phyloP scores from a whole-genome alignment of 2,329 filamentous ascomycete species.

The Didymella keratinophila region DNA sequence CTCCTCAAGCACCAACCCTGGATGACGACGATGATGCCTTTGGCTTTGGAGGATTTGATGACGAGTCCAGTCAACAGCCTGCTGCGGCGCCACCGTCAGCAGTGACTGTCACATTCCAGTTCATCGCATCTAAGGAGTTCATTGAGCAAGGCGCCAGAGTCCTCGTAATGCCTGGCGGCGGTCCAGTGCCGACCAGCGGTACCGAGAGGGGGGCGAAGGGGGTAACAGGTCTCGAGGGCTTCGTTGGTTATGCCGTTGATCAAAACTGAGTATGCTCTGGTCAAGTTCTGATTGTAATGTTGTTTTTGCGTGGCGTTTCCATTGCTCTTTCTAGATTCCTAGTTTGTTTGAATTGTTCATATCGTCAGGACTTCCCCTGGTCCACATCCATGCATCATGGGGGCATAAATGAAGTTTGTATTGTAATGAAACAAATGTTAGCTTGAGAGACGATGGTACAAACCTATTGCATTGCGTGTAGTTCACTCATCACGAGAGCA shows the following conservation, averaged over 20 bases:
- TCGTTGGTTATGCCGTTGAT: conserved; percentile 68
- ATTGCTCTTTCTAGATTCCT: background rate
- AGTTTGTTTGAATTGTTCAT: background rate
- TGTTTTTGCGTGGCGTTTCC: background rate
- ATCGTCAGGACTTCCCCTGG: background rate
- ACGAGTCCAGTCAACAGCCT: conserved; percentile 38
- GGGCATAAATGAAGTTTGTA: background rate
- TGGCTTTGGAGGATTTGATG: conserved; percentile 64
- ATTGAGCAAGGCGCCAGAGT: conserved; percentile 75
- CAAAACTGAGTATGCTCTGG: background rate
- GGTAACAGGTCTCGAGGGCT: conserved; percentile 71
- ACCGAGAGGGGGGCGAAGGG: conserved; percentile 60
- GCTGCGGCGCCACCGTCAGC: conserved; percentile 33
- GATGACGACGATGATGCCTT: conserved; percentile 55
- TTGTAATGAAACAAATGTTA: background rate
- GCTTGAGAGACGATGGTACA: background rate
- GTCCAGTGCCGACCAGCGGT: conserved; percentile 65
- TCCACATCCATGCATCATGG: background rate
- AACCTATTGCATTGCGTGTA: background rate
- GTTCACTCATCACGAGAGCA: background rate
- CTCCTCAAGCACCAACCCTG: conserved; percentile 26
- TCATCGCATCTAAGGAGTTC: conserved; percentile 75
- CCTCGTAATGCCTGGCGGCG: conserved; percentile 75
- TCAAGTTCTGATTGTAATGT: too few relatives aligned
- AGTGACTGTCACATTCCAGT: conserved; percentile 69